phyloP scores from a whole-genome alignment of 176 grass and related monocot genomes.

The Melocanna baccifera region DNA sequence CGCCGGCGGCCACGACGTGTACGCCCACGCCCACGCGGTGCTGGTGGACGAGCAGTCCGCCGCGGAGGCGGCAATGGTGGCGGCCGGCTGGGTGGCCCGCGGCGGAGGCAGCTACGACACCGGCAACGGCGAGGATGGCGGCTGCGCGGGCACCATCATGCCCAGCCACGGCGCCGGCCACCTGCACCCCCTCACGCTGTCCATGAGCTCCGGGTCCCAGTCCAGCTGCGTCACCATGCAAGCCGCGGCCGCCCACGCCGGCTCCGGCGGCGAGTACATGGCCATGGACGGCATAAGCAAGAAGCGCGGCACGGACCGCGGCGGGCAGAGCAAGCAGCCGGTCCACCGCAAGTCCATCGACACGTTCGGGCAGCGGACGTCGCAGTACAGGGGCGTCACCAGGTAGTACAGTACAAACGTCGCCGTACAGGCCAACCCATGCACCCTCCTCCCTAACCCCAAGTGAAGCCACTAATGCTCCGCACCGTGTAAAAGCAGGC shows the following conservation, averaged over 20 bases:
- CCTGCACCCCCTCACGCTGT: conserved; percentile 67
- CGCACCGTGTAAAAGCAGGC: conserved; percentile 53
- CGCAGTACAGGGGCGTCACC: conserved; percentile 93
- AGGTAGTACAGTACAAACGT: conserved; percentile 41
- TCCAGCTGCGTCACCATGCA: conserved; percentile 73
- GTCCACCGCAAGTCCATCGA: conserved; percentile 99
- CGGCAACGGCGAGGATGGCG: conserved; percentile 18
- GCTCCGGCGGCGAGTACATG: conserved; percentile 44
- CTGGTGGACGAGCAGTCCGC: conserved; percentile 30
- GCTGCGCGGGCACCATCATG: conserved; percentile 31
- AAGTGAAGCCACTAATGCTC: not conserved
- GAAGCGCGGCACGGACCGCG: conserved; percentile 54
- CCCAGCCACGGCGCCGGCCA: conserved; percentile 1
- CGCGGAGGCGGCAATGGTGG: conserved; percentile 33
- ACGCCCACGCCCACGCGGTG: conserved; percentile 25
- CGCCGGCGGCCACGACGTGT: conserved; percentile 44
- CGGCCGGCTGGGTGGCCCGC: conserved; percentile 22
- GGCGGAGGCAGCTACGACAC: not conserved
- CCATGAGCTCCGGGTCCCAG: conserved; percentile 85
- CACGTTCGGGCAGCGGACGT: conserved; percentile 96
- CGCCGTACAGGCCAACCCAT: not conserved
- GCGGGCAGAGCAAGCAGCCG: conserved; percentile 56
- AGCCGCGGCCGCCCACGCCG: not conserved
- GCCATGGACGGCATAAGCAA: conserved; percentile 51
- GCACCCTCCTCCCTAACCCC: not conserved